Base-by-base conservation (phyloP, 768 basidiomycete genomes). In the Phaffia australis region DNA sequence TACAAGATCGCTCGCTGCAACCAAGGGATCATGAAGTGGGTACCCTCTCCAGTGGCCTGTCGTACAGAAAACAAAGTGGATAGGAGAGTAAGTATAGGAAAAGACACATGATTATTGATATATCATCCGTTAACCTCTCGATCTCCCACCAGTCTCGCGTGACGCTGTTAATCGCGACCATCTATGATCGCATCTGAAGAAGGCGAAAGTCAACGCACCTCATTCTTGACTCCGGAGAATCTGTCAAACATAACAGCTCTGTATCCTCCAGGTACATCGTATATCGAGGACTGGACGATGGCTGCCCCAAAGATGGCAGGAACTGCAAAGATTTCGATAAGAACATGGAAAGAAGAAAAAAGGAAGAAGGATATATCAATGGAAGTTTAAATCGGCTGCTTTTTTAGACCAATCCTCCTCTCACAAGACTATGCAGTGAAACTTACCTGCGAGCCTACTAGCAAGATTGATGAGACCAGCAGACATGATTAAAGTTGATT, bases 241-340 rank as follows among this genome's bases (percentile, higher is more conserved):
- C 94, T 82, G 78, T 98, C 94, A 78, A 99, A 98, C 87, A 98
- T 93, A 70, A 99, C 93, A 48, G 93, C 93, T 65, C 88, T 82
- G 78, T 85, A 91, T 52, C 93, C 93, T 71, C 93, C 83, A 14
- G 83, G 83, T 54, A 84, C 83, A 73, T 84, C 83, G 74, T 84
- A 84, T 66, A 84, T 49, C 0, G 66, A 60, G 21, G 66, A 50
- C 29, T 67, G 60, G 1, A 60, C 42, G 19, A 49, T 60, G 19
- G 66, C 52, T 1, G 52, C 60, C 16, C 51, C 66, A 52, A 67
- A 46, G 66, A 67, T 62, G 23, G 59, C 66, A 18, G 66, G 66
- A 14, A 67, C 66, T 67, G 60, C n/a, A 27, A 32, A 23, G 19
- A 25, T 21, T 56, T 27, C 16, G 56, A 42, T 42, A 47, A 32